Base-by-base conservation (phyloP, 2,329 filamentous ascomycete species). In the Xylariaceae sp. region DNA sequence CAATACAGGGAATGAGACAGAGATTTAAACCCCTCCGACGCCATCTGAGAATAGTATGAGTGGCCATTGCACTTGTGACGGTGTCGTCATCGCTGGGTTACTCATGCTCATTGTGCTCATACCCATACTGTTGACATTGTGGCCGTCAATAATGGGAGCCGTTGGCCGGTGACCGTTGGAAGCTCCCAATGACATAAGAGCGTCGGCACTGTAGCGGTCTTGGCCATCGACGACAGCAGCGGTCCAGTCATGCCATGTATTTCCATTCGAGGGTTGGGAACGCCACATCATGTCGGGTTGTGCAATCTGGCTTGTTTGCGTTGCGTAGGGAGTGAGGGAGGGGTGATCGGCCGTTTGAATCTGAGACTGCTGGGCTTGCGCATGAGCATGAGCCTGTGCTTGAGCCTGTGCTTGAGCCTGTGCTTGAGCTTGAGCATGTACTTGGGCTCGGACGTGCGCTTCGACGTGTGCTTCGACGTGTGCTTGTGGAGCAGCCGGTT, bases 211-310 rank as follows among this genome's bases (percentile, higher is more conserved):
- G 58, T 72, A 77, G 20, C 72, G 67, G 36, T 76, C 72, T 46
- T 75, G 72, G 25, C 62, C 71, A 51, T 75, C 71, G 25, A 71
- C 67, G 22, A 79, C 72, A 42, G 74, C 73, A 0, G 70, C 67
- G 7, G 74, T 73, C 76, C 76, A 80, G 60, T 78, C 72, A 14
- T 75, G 69, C 76, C 76, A 80, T 0, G 73, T 67, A 48, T 72
- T 77, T 6, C 65, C 67, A 3, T 63, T 52, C 11, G 59, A 55
- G 10, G 45, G 37, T 7, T 63, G 58, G n/a, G 59, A 53, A 14
- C 59, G 56, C 60, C 59, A 64, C 49, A 61, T 56, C 38, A 59
- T 54, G 11, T 62, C 55, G 6, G 54, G 58, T 35, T 59, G 59
- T 34, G 59, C 50, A 44, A 63, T 57, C 45, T 59, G 58, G 22